These are phyloP conservation scores for Lepraria neglecta DNA, from an alignment of 495 filamentous ascomycete genomes.

Conservation along the genomic window DNA sequence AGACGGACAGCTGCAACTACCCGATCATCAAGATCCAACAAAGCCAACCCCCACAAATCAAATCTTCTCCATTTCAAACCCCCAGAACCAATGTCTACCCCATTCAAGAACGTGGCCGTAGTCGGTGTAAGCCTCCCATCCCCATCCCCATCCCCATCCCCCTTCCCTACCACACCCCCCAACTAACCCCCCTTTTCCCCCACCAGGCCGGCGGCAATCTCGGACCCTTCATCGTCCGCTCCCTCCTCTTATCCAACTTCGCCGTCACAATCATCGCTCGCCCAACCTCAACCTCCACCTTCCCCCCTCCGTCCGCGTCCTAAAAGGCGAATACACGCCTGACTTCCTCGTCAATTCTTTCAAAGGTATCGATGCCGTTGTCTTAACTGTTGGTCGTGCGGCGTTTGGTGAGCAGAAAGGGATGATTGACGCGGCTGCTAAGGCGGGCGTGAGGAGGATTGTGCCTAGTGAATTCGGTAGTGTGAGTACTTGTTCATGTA, in stretches of 20 bases:
- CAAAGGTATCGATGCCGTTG: background rate
- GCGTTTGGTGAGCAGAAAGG: background rate
- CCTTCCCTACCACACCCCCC: background rate
- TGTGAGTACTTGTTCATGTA: background rate
- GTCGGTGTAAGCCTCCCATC: too few relatives aligned
- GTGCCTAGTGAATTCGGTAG: constrained; percentile 21
- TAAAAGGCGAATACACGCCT: background rate
- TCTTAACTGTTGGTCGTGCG: background rate
- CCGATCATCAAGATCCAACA: too few relatives aligned
- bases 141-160: background rate
- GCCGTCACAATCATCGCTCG: constrained; percentile 1
- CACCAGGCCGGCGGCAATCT: constrained; percentile 5
- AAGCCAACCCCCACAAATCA: too few relatives aligned
- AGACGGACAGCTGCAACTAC: too few relatives aligned
- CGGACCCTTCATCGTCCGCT: background rate
- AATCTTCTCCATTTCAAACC: too few relatives aligned
- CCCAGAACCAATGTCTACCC: too few relatives aligned
- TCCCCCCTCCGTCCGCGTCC: background rate
- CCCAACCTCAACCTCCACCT: background rate
- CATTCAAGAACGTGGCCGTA: too few relatives aligned
- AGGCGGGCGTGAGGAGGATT: constrained; percentile 16
- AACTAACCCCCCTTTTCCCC: background rate
- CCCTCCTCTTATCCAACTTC: background rate
- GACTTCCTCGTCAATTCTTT: background rate
- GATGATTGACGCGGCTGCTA: constrained; percentile 8